Conservation (phyloP, 805 yeast genomes). For the Kuraishia hungarica region DNA sequence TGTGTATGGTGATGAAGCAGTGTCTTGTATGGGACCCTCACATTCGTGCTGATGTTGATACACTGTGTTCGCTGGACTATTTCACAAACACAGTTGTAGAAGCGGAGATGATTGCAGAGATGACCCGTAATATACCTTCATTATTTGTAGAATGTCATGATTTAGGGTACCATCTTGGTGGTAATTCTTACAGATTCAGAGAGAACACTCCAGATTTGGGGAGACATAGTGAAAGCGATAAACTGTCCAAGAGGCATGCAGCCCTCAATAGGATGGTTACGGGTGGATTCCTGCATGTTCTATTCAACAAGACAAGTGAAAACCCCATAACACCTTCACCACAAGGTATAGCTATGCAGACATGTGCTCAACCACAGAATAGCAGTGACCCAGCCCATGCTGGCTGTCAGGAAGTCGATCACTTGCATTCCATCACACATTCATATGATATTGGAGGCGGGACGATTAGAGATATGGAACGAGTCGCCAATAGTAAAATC, state of each 20-base stretch:
- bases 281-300: not conserved
- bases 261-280: not conserved
- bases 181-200: not conserved
- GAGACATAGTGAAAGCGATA: not conserved
- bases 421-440: too few species aligned
- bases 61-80: not conserved
- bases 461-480: too few species aligned
- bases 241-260: not conserved
- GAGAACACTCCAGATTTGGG: not conserved
- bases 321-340: not conserved
- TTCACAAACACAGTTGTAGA: not conserved
- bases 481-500: too few species aligned
- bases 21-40: conserved; percentile 77
- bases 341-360: not conserved
- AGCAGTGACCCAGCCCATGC: too few species aligned
- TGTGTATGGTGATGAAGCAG: conserved; percentile 30
- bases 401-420: too few species aligned
- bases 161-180: not conserved
- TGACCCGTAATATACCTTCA: not conserved
- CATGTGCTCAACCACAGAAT: not conserved
- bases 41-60: conserved; percentile 29
- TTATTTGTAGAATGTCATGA: not conserved
- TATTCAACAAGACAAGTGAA: not conserved
- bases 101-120: not conserved
- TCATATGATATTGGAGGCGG: too few species aligned